Conservation (phyloP, 2,329 filamentous ascomycete species). For the Uncinocarpus reesii region DNA sequence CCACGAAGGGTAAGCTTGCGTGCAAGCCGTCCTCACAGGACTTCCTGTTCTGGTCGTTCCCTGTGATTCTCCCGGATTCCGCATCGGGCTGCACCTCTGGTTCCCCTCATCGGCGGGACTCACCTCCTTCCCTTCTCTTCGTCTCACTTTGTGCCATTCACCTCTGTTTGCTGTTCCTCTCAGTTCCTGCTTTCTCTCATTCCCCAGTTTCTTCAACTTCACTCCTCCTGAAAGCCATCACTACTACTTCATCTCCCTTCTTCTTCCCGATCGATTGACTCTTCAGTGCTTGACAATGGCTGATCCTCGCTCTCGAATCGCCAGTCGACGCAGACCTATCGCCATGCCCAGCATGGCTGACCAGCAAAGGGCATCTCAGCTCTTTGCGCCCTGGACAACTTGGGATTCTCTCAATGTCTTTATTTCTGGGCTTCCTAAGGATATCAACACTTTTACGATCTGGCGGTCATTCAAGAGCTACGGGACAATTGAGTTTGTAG, state of each 20-base stretch:
- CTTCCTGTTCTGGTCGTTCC: not conserved
- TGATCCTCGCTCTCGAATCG: not conserved
- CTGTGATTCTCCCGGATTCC: not conserved
- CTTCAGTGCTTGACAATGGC: constrained; percentile 2
- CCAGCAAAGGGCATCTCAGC: not conserved
- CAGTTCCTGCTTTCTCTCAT: not conserved
- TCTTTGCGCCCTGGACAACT: constrained; percentile 27
- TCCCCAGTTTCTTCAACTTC: not conserved
- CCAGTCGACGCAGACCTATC: not conserved
- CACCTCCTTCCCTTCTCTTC: not conserved
- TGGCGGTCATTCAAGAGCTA: constrained; percentile 44
- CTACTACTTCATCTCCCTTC: not conserved
- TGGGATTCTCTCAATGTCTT: constrained; percentile 34
- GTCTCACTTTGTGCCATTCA: not conserved
- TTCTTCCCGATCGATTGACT: not conserved
- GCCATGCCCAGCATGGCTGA: constrained; percentile 4
- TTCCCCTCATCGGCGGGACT: not conserved
- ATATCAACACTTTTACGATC: constrained; percentile 34
- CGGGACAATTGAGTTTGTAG: constrained; percentile 48
- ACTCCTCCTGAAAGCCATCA: not conserved
- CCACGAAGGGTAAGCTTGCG: constrained; percentile 6
- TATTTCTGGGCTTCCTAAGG: constrained; percentile 28
- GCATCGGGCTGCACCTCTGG: not conserved
- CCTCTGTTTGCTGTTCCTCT: not conserved
- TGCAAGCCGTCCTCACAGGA: not conserved